Base-by-base conservation (phyloP, 495 filamentous ascomycete species). In the Jackrogersella minutella region DNA sequence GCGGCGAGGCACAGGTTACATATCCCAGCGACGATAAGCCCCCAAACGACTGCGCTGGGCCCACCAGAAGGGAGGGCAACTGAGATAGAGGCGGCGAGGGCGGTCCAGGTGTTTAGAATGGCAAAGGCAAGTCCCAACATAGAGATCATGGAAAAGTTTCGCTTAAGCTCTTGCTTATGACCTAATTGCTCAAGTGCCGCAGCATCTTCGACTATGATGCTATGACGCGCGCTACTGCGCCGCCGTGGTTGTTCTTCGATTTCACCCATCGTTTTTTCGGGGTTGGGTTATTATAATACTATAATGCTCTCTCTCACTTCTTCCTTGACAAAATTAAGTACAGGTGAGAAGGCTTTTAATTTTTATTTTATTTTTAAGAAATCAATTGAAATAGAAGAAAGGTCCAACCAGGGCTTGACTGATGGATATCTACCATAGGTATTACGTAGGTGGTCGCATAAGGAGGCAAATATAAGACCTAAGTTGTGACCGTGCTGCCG, bases 1-100 rank as follows among this genome's bases (percentile, higher is more conserved):
- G 85, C 81, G 14, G 90, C 87, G 34, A 91, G 84, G 64, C 86
- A 90, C n/a, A 90, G 58, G 70, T 90, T 91, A 73, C 88, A 91
- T 24, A 91, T 72, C 58, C 89, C 89, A 2, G 89, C 87, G 3
- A 89, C 88, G 16, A 91, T 72, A 46, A 92, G 77, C 11, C 88
- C 89, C 84, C 84, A 86, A 28, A 86, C 73, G 14, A 85, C 80
- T 22, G 80, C 74, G n/a, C 79, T 81, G 0, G 84, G 80, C 0
- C 84, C 84, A 5, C 84, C 84, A 13, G 76, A 79, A 3, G 83
- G 83, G 14, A 86, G 69, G 0, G 84, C 83, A 0, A 86, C 76
- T 7, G 79, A 80, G 33, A 88, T 70, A 14, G 79, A 82, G 10
- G 85, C 83, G 3, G 83, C 80, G 17, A 87, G 74, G 6, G 84